phyloP scores from a whole-genome alignment of 352 stramenopile species.

The Globisporangium cystogenes region DNA sequence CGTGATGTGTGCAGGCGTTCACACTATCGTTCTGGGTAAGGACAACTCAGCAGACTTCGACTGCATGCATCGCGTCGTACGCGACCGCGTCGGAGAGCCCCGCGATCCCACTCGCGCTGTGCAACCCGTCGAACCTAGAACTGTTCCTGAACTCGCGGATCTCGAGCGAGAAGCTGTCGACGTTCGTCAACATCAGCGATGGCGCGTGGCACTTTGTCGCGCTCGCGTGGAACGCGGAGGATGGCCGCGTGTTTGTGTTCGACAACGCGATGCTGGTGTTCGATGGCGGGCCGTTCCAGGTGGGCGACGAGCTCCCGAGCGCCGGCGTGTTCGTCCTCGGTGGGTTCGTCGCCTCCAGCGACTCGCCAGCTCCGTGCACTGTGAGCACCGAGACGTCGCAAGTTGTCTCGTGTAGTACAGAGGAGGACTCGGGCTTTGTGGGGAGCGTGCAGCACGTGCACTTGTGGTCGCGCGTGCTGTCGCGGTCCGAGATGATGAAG shows the following conservation, averaged over 20 bases:
- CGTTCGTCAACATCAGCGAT: conserved; percentile 62
- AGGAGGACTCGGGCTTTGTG: conserved; percentile 19
- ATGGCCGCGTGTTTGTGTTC: conserved; percentile 47
- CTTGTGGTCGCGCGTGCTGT: conserved; percentile 45
- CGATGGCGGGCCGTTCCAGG: conserved; percentile 54
- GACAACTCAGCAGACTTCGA: conserved; percentile 21
- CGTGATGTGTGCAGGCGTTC: conserved; percentile 20
- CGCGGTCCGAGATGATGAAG: conserved; percentile 37
- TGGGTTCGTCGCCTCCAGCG: conserved; percentile 24
- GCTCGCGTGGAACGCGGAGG: conserved; percentile 43
- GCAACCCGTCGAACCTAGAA: conserved; percentile 55
- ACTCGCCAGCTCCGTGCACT: conserved; percentile 1
- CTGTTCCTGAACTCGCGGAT: conserved; percentile 36
- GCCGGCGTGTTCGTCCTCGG: conserved; percentile 43
- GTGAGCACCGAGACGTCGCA: not conserved
- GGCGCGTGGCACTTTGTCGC: conserved; percentile 67
- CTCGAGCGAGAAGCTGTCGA: conserved; percentile 23
- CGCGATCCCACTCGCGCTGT: conserved; percentile 40
- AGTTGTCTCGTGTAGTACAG: conserved; percentile 21
- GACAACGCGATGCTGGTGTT: conserved; percentile 72
- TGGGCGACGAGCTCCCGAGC: conserved; percentile 17
- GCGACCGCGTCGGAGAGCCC: not conserved
- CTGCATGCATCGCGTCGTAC: conserved; percentile 50
- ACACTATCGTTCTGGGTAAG: conserved; percentile 64
- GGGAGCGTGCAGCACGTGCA: conserved; percentile 57